phyloP scores from a whole-genome alignment of 192 early-diverging fungal species.

The Mortierella alpina region DNA sequence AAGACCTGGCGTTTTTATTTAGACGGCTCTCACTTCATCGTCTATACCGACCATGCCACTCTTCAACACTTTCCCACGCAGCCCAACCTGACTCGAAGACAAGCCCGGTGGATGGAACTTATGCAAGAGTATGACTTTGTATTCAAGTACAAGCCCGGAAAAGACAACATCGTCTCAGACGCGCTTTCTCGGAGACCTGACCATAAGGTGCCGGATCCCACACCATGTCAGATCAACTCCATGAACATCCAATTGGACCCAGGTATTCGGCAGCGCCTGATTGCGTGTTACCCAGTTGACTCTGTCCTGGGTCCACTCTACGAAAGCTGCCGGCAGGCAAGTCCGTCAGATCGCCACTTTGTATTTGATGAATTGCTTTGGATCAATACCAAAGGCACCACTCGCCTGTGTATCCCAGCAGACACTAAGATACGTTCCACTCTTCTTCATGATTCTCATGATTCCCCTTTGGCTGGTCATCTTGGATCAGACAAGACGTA shows the following conservation, averaged over 20 bases:
- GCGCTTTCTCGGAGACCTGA: too few relatives aligned
- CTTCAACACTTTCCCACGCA: slow-evolving; percentile 51
- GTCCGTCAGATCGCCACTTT: background rate
- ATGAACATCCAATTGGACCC: too few relatives aligned
- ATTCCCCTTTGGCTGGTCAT: slow-evolving; percentile 37
- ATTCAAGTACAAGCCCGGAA: slow-evolving; percentile 29
- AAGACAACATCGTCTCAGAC: slow-evolving; percentile 43
- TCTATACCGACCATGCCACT: slow-evolving; percentile 54
- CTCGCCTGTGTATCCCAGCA: background rate
- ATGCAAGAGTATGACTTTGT: slow-evolving; percentile 19
- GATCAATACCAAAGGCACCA: background rate
- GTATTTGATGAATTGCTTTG: slow-evolving; percentile 4
- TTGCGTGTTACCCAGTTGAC: slow-evolving; percentile 2
- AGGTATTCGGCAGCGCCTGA: slow-evolving; percentile 23
- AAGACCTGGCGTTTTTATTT: slow-evolving; percentile 53
- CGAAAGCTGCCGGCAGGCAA: background rate
- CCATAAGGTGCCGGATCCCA: too few relatives aligned
- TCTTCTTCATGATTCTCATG: slow-evolving; percentile 18
- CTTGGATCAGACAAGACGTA: slow-evolving; percentile 38
- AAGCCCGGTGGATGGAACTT: slow-evolving; percentile 22
- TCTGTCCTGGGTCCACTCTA: slow-evolving; percentile 8
- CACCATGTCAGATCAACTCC: too few relatives aligned
- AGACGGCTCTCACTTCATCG: slow-evolving; percentile 20
- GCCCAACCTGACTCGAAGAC: slow-evolving; percentile 20
- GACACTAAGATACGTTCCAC: background rate